A percentile compares a stretch with the other conserved stretches of the same genome.
Conservation (phyloP, 768 basidiomycete species). For the Suillus decipiens region DNA sequence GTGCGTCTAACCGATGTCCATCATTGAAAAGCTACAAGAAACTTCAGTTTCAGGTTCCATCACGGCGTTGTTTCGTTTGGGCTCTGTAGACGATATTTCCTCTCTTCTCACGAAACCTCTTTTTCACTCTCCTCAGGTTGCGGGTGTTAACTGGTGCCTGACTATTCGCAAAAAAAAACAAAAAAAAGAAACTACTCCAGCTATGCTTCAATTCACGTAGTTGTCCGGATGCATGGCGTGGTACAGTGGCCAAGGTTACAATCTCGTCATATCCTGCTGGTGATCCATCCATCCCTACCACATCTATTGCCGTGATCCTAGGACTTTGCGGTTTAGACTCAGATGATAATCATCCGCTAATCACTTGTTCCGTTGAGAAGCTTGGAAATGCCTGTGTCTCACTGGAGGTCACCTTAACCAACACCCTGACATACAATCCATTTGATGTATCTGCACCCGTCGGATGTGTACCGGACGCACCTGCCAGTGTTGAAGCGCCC, state of each 20-base stretch:
- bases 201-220: neutral
- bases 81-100: neutral
- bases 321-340: neutral
- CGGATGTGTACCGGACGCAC: neutral
- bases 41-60: conserved; percentile 3
- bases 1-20: neutral
- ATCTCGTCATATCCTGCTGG: neutral
- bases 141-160: neutral
- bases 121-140: neutral
- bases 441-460: neutral
- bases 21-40: conserved; percentile 3
- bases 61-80: conserved; percentile 3
- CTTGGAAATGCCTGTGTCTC: neutral
- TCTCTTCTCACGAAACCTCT: neutral
- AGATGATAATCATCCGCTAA: neutral
- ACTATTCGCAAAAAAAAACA: neutral
- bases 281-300: neutral
- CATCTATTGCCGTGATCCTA: neutral
- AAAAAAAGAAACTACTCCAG: neutral
- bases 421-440: neutral
- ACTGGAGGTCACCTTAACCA: conserved; percentile 1
- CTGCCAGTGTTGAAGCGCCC: neutral
- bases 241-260: neutral
- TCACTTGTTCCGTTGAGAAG: neutral
- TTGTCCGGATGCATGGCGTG: neutral